Evolutionary conservation across 176 grass and related monocot genomes (phyloP).

Genomic region (Rhynchospora breviuscula): DNA sequence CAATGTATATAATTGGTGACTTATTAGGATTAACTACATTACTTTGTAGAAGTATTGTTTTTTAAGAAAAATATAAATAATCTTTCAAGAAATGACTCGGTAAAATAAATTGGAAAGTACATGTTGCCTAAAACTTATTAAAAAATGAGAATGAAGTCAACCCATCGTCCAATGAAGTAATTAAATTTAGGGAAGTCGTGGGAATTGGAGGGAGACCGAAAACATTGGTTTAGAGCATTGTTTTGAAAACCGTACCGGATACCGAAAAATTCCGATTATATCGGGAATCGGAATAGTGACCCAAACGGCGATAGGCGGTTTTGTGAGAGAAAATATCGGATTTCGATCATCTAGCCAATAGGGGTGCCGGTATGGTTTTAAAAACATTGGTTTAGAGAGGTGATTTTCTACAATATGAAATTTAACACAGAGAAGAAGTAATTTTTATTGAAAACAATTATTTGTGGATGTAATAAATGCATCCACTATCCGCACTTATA

Average conservation of each 20-base stretch:
- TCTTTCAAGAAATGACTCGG: neutral
- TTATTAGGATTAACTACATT: neutral
- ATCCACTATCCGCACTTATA: no score
- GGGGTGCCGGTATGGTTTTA: no score
- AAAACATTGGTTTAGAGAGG: no score
- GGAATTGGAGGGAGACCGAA: neutral
- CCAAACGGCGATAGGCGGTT: no score
- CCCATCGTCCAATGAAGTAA: neutral
- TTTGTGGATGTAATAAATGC: no score
- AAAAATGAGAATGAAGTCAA: neutral
- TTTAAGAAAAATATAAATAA: neutral
- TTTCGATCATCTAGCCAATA: no score
- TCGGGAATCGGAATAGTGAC: no score
- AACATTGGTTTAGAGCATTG: neutral
- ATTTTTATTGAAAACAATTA: neutral
- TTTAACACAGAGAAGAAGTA: neutral
- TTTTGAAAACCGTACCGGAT: no score
- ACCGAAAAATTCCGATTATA: no score
- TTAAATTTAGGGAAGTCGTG: neutral
- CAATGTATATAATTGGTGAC: no score
- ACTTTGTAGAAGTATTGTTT: neutral
- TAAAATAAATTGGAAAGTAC: neutral
- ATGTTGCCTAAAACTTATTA: neutral
- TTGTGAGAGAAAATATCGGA: no score
- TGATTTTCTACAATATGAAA: neutral